Evolutionary conservation across 1,284 basidiomycete species (phyloP).

Genomic region (Ceratobasidium sp.): DNA sequence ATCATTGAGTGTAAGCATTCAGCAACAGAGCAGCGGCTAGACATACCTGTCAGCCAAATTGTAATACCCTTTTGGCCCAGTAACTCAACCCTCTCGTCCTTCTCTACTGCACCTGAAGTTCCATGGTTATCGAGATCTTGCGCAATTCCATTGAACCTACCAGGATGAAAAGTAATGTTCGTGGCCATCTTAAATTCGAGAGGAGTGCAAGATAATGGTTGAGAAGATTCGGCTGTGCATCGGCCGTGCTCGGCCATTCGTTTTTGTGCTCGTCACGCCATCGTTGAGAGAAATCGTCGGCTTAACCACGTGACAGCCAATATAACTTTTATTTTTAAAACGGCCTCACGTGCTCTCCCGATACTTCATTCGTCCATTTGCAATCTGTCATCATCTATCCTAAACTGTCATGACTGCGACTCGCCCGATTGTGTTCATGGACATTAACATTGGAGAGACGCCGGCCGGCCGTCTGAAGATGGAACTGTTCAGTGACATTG

Average conservation of each 20-base stretch:
- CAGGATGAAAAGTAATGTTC: conserved; percentile 86
- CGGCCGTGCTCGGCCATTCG: background rate
- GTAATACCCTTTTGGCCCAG: conserved; percentile 85
- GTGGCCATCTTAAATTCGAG: conserved; percentile 66
- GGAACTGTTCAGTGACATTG: conserved; percentile 91
- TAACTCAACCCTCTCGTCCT: conserved; percentile 68
- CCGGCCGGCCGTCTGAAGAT: conserved; percentile 94
- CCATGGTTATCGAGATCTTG: background rate
- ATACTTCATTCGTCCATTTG: too few relatives aligned
- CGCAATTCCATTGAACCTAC: conserved; percentile 49
- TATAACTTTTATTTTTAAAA: too few relatives aligned
- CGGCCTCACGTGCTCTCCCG: too few relatives aligned
- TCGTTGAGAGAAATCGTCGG: too few relatives aligned
- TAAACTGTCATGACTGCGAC: conserved; percentile 42
- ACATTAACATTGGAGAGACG: conserved; percentile 93
- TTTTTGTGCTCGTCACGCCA: conserved; percentile 20
- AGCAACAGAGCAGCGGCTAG: conserved; percentile 61
- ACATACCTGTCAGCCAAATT: conserved; percentile 94
- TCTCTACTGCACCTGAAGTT: conserved; percentile 70
- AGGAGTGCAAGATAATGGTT: background rate
- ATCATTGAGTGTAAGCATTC: conserved; percentile 37
- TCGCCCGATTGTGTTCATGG: conserved; percentile 94
- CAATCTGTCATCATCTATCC: too few relatives aligned
- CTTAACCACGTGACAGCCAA: too few relatives aligned
- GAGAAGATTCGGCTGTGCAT: background rate